Base-by-base conservation (phyloP, 2,329 filamentous ascomycete species). In the Claviceps sp. region DNA sequence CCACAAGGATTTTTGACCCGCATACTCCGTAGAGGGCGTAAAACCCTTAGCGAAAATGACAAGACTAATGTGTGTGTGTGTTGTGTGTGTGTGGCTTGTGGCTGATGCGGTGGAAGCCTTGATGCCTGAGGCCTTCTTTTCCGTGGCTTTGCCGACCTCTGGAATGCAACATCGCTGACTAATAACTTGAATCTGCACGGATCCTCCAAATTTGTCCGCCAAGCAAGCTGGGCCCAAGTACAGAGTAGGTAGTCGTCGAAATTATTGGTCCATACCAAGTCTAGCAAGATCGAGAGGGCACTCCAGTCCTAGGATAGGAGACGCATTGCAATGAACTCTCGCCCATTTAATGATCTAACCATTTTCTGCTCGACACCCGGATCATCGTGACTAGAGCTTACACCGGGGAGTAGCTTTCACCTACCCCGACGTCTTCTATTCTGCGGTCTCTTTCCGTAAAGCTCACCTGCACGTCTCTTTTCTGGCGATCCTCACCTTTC, bases 1-100 rank as follows among this genome's bases (percentile, higher is more conserved):
- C 48, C 55, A 59, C 58, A 61, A 60, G 59, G 64, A 63, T 65
- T 68, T 68, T 62, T 62, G 59, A 58, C 59, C 59, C 58, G 61
- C 58, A 58, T 54, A 18, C 18, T 18, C 18, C 18, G 18, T 18
- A 53, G 58, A 68, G 66, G 65, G 65, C 61, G 66, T 63, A 59
- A 67, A 69, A 62, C 65, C 67, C 67, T 34, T 67, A 68, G 64
- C 55, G 59, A 56, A 47, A 37, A 34, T 11, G 44, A 18, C n/a
- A 38, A 34, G 44, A 18, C 18, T 50, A 7, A 4, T 20, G 37
- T 41, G 42, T 51, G 30, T 41, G 50, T 8, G n/a, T 9, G 5
- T 30, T 13, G 16, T 20, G 20, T 34, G 26, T 16, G 44, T 16
- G n/a, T 26, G 24, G 16, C 22, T 13, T 50, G 49, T 50, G 42